A percentile compares a stretch with the other conserved stretches of the same genome.
Evolutionary conservation across 371 early-diverging fungal species (phyloP).

Genomic region (Chytridiales sp.): DNA sequence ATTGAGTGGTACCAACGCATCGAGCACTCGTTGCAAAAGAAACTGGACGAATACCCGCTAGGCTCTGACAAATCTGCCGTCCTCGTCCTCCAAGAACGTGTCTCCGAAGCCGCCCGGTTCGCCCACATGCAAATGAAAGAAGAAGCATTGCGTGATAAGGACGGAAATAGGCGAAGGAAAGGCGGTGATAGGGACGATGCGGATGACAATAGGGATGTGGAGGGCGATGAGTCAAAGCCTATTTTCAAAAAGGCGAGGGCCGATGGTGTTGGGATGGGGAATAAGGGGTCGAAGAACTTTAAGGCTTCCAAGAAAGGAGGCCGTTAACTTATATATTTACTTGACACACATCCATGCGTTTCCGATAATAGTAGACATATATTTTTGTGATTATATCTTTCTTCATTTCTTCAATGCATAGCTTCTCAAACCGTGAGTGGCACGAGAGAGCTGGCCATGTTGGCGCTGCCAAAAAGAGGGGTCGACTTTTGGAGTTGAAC

Average conservation of each 20-base stretch:
- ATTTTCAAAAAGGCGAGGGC: constrained; percentile 26
- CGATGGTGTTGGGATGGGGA: constrained; percentile 23
- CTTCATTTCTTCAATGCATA: too few species aligned
- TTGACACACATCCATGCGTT: too few species aligned
- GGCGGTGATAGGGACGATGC: constrained; percentile 11
- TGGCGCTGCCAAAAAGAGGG: too few species aligned
- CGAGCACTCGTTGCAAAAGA: constrained; percentile 84
- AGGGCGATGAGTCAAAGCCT: constrained; percentile 21
- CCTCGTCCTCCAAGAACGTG: constrained; percentile 88
- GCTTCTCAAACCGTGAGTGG: too few species aligned
- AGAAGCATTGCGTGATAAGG: constrained; percentile 33
- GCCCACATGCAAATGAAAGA: constrained; percentile 62
- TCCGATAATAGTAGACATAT: too few species aligned
- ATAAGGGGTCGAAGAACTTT: too few species aligned
- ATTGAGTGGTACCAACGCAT: constrained; percentile 91
- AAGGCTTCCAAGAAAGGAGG: too few species aligned
- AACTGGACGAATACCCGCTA: constrained; percentile 78
- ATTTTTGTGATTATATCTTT: too few species aligned
- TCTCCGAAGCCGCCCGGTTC: constrained; percentile 84
- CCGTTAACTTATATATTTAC: too few species aligned
- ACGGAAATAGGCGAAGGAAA: constrained; percentile 27
- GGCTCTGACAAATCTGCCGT: constrained; percentile 71
- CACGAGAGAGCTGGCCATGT: too few species aligned
- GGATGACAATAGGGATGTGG: constrained; percentile 26
- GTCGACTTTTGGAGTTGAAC: too few species aligned